Base-by-base conservation (phyloP, 495 filamentous ascomycete genomes). In the Talaromyces stipitatus region DNA sequence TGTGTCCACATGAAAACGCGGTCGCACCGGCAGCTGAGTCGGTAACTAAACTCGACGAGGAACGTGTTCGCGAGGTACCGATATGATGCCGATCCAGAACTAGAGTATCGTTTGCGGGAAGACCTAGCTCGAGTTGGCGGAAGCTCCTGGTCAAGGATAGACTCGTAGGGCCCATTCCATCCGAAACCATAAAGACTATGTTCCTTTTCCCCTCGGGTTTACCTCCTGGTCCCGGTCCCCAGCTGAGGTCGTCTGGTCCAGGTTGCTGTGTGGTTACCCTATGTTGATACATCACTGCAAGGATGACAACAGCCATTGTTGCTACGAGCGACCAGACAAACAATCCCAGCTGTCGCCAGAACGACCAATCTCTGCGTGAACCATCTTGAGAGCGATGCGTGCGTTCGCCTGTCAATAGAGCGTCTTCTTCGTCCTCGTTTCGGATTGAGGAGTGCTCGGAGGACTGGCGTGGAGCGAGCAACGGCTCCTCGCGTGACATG, bases 171-270 rank as follows among this genome's bases (percentile, higher is more conserved):
- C 94, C 94, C 95, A 98, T 97, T 55, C 92, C 94, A 66, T 98
- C 94, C 0, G 89, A 95, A 8, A 98, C 95, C 95, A 98, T 97
- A 77, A 98, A 97, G 58, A 98, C 86, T 36, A 97, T 71, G 65
- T 97, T 98, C 23, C 87, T 79, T 72, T 97, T 98, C 12, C 88
- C 87, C n/a, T 64, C 73, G 8, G 76, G 84, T 58, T 72, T 81
- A 33, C 76, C 76, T 29, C 66, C 67, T 50, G 76, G 69, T 23
- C 66, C 64, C 73, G 76, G 69, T 23, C 66, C 64, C 73, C 72
- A 75, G 46, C 64, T 53, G 52, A 61, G 57, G 0, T 57, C 36
- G 63, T 66, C 10, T 58, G 52, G 38, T 6, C 50, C 60, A 50
- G 48, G 62, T 41, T 63, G 61, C n/a, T 58, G 62, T 47, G 67